These are phyloP conservation scores for Sphaceloma murrayae DNA, from an alignment of 2,329 filamentous ascomycete species.

Conservation along the genomic window DNA sequence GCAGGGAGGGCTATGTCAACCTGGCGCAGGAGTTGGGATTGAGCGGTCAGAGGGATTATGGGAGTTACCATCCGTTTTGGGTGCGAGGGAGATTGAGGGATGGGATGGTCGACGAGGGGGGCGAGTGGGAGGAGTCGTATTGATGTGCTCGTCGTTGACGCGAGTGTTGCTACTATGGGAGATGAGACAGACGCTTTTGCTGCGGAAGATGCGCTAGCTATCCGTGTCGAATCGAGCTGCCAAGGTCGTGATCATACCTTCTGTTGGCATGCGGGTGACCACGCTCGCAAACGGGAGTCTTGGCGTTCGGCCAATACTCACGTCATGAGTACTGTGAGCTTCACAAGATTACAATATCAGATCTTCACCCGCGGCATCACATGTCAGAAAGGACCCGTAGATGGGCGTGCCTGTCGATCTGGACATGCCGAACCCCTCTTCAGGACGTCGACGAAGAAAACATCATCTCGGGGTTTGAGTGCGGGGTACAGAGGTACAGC, in stretches of 20 bases:
- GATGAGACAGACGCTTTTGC: too few relatives aligned
- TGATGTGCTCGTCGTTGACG: too few relatives aligned
- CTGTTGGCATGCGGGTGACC: too few relatives aligned
- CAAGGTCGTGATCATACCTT: too few relatives aligned
- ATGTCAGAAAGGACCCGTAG: neutral
- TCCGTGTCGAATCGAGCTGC: too few relatives aligned
- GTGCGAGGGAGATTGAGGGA: conserved; percentile 19
- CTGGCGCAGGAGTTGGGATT: conserved; percentile 26
- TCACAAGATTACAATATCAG: conserved; percentile 7
- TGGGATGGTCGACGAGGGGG: conserved; percentile 10
- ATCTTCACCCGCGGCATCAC: conserved; percentile 3
- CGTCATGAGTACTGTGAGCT: neutral
- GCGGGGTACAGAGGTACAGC: conserved; percentile 6
- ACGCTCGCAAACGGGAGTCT: too few relatives aligned
- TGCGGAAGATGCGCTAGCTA: too few relatives aligned
- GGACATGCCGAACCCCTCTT: conserved; percentile 9
- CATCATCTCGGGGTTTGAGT: neutral
- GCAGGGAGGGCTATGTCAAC: conserved; percentile 28
- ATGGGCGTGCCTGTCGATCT: conserved; percentile 7
- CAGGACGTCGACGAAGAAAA: neutral
- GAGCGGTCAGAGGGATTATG: conserved; percentile 25
- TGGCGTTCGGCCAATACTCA: too few relatives aligned
- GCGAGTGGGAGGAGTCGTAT: neutral
- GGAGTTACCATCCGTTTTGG: conserved; percentile 26
- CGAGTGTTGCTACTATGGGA: too few relatives aligned